Percentiles rank a stretch among this genome's conserved stretches.
These are phyloP conservation scores for Cucumis sativus DNA, from an alignment of 306 rosid genomes.

Conservation along the genomic window Cucumber_9930_V3 NC_026656.2:351001-351500, in stretches of 20 bases:
- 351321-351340: conserved; percentile 39
- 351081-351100: conserved; percentile 17
- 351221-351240: conserved; percentile 39
- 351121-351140: conserved; percentile 35
- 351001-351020: not conserved
- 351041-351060: conserved; percentile 25
- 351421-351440: conserved; percentile 51
- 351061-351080: conserved; percentile 39
- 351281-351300: conserved; percentile 45
- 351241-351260: conserved; percentile 37
- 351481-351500: conserved; percentile 90
- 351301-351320: conserved; percentile 50
- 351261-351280: conserved; percentile 49
- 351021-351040: conserved; percentile 14
- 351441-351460: conserved; percentile 72
- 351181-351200: conserved; percentile 50
- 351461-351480: conserved; percentile 80
- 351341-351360: conserved; percentile 22
- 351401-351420: conserved; percentile 17
- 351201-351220: conserved; percentile 32
- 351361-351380: not conserved
- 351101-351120: conserved; percentile 17
- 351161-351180: conserved; percentile 45
- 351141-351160: conserved; percentile 26
- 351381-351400: conserved; percentile 15